phyloP scores from a whole-genome alignment of 257 asterid species.

The Nicotiana knightiana region DNA sequence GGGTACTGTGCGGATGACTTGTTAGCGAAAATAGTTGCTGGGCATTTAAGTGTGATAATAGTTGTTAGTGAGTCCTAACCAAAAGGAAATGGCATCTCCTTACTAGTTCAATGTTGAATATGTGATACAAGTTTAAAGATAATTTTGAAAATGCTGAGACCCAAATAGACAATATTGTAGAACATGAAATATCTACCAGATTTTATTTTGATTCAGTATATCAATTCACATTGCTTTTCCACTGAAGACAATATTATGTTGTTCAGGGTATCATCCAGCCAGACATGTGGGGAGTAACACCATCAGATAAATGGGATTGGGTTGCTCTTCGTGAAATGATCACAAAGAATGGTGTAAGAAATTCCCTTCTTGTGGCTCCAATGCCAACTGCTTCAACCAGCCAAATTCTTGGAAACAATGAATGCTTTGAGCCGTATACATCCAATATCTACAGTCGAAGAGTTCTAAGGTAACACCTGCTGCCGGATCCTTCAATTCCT shows the following conservation, averaged over 20 bases:
- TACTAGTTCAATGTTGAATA: not conserved
- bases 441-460: conserved; percentile 91
- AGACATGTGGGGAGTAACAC: conserved; percentile 90
- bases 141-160: not conserved
- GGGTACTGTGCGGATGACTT: not conserved
- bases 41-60: too few species aligned
- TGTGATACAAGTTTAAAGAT: not conserved
- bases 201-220: not conserved
- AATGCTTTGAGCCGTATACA: conserved; percentile 97
- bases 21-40: not conserved
- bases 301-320: conserved; percentile 95
- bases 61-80: not conserved
- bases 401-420: conserved; percentile 97
- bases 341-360: conserved; percentile 61
- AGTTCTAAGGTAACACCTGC: conserved; percentile 60
- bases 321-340: conserved; percentile 57
- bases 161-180: not conserved
- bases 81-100: not conserved
- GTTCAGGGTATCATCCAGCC: conserved; percentile 87
- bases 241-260: not conserved
- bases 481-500: not conserved
- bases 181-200: not conserved
- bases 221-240: not conserved
- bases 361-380: conserved; percentile 92
- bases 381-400: conserved; percentile 99